These are phyloP conservation scores for Earliella scabrosa DNA, from an alignment of 1,284 basidiomycete species.

Conservation along the genomic window DNA sequence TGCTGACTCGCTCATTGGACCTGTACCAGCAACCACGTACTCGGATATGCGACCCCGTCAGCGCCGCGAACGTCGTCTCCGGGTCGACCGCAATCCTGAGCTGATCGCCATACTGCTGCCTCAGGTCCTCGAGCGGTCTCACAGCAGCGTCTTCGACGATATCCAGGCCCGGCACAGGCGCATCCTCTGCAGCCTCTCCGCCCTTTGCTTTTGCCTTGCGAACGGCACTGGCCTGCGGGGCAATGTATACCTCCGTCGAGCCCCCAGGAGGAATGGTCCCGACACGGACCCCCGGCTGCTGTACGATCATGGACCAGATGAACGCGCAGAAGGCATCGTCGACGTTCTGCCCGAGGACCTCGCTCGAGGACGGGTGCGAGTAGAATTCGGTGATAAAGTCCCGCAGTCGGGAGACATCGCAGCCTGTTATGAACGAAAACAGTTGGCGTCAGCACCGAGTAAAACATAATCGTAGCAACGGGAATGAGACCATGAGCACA, in stretches of 20 bases:
- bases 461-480: neutral
- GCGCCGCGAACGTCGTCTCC: conserved; percentile 73
- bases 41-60: conserved; percentile 83
- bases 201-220: conserved; percentile 64
- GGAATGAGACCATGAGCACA: conserved; percentile 3
- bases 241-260: conserved; percentile 71
- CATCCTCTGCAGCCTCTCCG: conserved; percentile 48
- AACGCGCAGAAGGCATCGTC: conserved; percentile 82
- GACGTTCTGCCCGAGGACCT: conserved; percentile 51
- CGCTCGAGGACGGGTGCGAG: conserved; percentile 30
- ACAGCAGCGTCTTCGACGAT: conserved; percentile 56
- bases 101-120: conserved; percentile 56
- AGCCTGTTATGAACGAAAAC: conserved; percentile 50
- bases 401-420: conserved; percentile 66
- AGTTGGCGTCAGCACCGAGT: conserved; percentile 10
- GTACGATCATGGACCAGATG: conserved; percentile 78
- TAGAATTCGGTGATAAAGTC: conserved; percentile 75
- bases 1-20: conserved; percentile 8
- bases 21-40: conserved; percentile 43
- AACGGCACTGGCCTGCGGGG: conserved; percentile 68
- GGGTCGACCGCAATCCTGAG: conserved; percentile 78
- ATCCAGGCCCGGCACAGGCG: conserved; percentile 47
- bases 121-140: conserved; percentile 58
- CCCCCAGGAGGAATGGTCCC: conserved; percentile 64
- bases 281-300: conserved; percentile 72